Conservation (phyloP, 2,329 filamentous ascomycete species). For the Talaromyces piceae region DNA sequence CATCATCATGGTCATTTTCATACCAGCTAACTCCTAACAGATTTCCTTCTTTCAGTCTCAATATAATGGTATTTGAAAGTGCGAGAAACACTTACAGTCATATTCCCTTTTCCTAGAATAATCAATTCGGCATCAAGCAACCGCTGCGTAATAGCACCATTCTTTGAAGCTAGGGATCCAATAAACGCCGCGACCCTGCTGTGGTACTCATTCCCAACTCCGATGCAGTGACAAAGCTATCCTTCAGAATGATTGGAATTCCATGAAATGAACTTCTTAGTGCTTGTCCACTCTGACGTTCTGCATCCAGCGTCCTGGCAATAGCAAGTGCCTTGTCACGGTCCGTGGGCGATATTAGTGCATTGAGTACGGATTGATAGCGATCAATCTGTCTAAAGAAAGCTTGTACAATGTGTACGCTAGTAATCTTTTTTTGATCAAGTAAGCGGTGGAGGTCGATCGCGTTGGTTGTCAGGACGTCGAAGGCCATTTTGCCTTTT, state of each 20-base stretch:
- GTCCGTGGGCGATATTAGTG: conserved; percentile 6
- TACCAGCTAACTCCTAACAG: not conserved
- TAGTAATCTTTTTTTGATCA: not conserved
- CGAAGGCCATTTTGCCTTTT: conserved; percentile 7
- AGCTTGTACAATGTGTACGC: conserved; percentile 2
- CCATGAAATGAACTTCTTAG: conserved; percentile 1
- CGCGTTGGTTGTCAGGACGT: not conserved
- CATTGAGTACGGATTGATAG: conserved; percentile 9
- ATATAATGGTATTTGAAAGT: conserved; percentile 5
- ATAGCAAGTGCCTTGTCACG: not conserved
- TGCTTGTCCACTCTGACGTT: not conserved
- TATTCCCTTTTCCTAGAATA: conserved; percentile 20
- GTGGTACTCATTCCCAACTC: conserved; percentile 15
- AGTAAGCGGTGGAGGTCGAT: not conserved
- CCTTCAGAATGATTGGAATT: conserved; percentile 13
- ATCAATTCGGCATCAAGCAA: conserved; percentile 18
- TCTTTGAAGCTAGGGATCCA: conserved; percentile 3
- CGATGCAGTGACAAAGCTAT: conserved; percentile 13
- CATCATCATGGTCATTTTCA: conserved; percentile 8
- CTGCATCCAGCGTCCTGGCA: not conserved
- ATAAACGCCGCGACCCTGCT: conserved; percentile 13
- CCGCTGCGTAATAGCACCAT: conserved; percentile 6
- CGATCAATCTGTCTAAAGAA: conserved; percentile 10
- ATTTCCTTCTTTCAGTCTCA: not conserved
- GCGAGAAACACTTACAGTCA: conserved; percentile 18